Conservation (phyloP, 164 flowering plant genomes). For the Akebia trifoliata region DNA sequence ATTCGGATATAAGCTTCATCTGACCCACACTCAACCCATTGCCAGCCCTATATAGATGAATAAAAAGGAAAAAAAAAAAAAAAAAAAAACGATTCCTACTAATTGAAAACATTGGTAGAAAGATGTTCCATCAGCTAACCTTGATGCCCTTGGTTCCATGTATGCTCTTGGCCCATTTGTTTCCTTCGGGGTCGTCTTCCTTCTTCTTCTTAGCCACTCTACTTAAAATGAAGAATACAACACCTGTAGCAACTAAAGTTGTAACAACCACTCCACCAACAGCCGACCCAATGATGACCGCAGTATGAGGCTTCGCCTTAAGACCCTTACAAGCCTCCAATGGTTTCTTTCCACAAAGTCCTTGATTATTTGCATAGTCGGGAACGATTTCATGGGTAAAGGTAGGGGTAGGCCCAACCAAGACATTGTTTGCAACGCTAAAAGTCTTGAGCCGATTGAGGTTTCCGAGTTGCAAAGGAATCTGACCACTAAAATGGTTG, state of each 20-base stretch:
- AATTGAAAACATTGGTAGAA: too few relatives aligned
- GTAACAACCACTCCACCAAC: constrained; percentile 43
- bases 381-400: constrained; percentile 14
- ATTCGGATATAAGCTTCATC: too few relatives aligned
- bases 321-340: constrained; percentile 29
- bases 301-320: constrained; percentile 21
- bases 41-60: neutral
- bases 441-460: constrained; percentile 49
- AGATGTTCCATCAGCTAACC: too few relatives aligned
- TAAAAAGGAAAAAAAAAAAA: neutral
- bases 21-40: too few relatives aligned
- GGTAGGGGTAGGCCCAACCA: constrained; percentile 52
- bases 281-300: constrained; percentile 46
- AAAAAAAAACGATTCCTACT: too few relatives aligned
- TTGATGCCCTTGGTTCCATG: constrained; percentile 61
- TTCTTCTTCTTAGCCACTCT: constrained; percentile 33
- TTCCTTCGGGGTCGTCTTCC: constrained; percentile 74
- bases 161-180: constrained; percentile 75
- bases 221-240: constrained; percentile 31
- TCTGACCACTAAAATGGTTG: constrained; percentile 32
- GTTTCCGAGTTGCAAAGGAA: constrained; percentile 43
- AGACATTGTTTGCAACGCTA: constrained; percentile 46
- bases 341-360: constrained; percentile 63
- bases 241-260: constrained; percentile 30
- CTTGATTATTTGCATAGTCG: constrained; percentile 44